Evolutionary conservation across 345 rosid species (phyloP).

Genomic region (Zanthoxylum bungeanum): DNA sequence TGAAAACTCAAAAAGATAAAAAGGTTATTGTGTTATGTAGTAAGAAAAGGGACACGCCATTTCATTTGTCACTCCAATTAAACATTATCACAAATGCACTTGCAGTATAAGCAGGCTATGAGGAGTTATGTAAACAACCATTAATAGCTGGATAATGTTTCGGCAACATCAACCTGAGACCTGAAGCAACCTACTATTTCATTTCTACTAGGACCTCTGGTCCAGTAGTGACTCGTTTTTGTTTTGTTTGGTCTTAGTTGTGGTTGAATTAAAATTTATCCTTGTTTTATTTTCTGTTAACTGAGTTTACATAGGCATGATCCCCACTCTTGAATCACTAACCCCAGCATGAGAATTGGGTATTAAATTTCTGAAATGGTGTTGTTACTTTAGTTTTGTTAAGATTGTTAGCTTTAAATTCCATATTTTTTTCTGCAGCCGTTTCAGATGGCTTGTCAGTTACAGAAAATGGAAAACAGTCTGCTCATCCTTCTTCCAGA

Average conservation of each 20-base stretch:
- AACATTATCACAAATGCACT: neutral
- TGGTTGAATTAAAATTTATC: neutral
- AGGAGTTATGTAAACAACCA: neutral
- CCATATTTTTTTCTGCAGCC: slow-evolving; percentile 37
- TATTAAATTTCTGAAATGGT: too few species aligned
- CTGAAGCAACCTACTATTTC: neutral
- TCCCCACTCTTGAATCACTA: too few species aligned
- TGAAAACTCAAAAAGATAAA: too few species aligned
- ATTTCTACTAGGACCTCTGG: neutral
- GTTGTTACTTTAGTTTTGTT: too few species aligned
- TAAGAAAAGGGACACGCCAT: too few species aligned
- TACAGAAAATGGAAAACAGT: slow-evolving; percentile 37
- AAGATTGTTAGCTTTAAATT: neutral
- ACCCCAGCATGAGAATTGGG: too few species aligned
- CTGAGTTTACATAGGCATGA: neutral
- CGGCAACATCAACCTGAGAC: neutral
- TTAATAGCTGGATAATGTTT: too few species aligned
- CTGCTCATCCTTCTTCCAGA: too few species aligned
- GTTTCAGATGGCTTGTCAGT: slow-evolving; percentile 45
- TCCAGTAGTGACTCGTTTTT: neutral
- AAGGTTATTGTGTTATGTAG: too few species aligned
- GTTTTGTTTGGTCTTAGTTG: neutral
- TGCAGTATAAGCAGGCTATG: neutral
- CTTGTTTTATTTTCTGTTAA: neutral
- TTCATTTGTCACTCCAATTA: too few species aligned